These are phyloP conservation scores for Penicilliopsis zonata DNA, from an alignment of 495 filamentous ascomycete species.

Conservation along the genomic window DNA sequence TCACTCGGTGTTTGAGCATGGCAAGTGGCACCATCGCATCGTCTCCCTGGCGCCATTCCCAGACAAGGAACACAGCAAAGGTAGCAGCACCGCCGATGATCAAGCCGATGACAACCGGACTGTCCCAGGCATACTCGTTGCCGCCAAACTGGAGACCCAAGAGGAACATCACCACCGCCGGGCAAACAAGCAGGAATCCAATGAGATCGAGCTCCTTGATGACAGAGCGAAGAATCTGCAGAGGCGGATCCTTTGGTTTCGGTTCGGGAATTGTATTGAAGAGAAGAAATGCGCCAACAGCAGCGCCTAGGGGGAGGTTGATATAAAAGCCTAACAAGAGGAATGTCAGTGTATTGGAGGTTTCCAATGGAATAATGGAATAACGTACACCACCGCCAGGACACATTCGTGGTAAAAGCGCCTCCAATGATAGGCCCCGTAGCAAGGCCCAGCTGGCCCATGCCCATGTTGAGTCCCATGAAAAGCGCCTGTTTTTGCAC, in stretches of 20 bases:
- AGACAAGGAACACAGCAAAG: constrained; percentile 38
- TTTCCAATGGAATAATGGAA: background rate
- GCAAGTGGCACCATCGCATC: constrained; percentile 58
- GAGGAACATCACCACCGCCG: constrained; percentile 48
- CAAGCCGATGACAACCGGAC: constrained; percentile 44
- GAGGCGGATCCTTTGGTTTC: constrained; percentile 1
- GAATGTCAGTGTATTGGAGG: background rate
- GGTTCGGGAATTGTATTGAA: constrained; percentile 18
- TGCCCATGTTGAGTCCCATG: constrained; percentile 11
- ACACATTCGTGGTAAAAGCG: constrained; percentile 13
- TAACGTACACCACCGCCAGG: constrained; percentile 22
- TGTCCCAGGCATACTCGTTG: constrained; percentile 45
- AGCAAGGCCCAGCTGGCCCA: constrained; percentile 15
- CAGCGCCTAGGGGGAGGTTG: constrained; percentile 45
- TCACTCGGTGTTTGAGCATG: constrained; percentile 48
- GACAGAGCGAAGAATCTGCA: constrained; percentile 3
- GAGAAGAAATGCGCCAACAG: constrained; percentile 36
- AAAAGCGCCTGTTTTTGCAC: constrained; percentile 9
- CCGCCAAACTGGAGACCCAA: constrained; percentile 67
- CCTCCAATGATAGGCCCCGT: constrained; percentile 19
- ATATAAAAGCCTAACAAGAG: constrained; percentile 29
- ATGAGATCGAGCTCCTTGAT: constrained; percentile 8
- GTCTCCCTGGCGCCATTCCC: constrained; percentile 52
- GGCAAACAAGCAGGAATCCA: constrained; percentile 8
- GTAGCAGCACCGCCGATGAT: constrained; percentile 48